Base-by-base conservation (phyloP, 495 filamentous ascomycete genomes). In the Hypomontagnella monticulosa region DNA sequence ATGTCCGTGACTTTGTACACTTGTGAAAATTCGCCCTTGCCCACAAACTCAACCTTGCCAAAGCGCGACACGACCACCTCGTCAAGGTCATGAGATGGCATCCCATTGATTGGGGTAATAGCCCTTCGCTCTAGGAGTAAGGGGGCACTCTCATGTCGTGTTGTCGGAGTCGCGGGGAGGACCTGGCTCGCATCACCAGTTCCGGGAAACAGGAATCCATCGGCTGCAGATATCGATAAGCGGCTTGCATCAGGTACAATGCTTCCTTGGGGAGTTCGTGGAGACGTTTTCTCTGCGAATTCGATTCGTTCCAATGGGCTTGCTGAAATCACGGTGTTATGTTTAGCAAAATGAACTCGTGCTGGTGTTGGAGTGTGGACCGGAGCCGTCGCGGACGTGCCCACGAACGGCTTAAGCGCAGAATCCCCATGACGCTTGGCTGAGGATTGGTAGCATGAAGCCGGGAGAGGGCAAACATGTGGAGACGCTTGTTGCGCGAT, bases 1-100 rank as follows among this genome's bases (percentile, higher is more conserved):
- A 63, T 38, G 10, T 74, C 73, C 38, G 84, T 82, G 15, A 97
- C 95, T 19, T 89, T 88, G 75, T 91, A 99, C 9, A 99, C 95
- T 61, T 89, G 83, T 0, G 95, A 97, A 74, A 97, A 98, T 69
- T 97, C 93, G 36, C 95, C 95, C 43, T 86, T 90, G 32, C 94
- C 93, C 58, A 93, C 82, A 12, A 89, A 75, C 54, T 93, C 89
- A 8, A 92, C 87, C 42, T 86, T 88, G 16, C 87, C 85, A 71
- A 99, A 99, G 36, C 89, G 85, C 1, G 84, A 79, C 6, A 83
- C 86, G 43, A 97, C 74, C 32, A 79, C 81, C 5, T 84, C 81
- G 61, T 97, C 93, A 30, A 92, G 76, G 67, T 95, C 92, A 23
- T 68, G 71, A 18, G 52, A 55, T 18, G 58, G 36, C 16, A 56